Evolutionary conservation across 1,284 basidiomycete species (phyloP).

Genomic region (Austroboletus niveus): DNA sequence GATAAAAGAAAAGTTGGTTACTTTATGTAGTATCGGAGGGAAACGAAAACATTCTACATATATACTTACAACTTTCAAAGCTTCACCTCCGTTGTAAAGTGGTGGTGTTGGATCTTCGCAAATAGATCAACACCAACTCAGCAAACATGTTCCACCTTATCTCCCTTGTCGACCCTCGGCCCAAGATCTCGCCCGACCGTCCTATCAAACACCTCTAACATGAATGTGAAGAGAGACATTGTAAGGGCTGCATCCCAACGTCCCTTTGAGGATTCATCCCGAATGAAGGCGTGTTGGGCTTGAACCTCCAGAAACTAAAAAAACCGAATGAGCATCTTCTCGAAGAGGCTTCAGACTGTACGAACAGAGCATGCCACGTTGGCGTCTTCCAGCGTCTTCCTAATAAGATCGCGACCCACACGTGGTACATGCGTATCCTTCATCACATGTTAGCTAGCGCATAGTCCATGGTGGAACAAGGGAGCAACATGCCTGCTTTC

Average conservation of each 20-base stretch:
- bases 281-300: slow-evolving; percentile 92
- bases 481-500: slow-evolving; percentile 67
- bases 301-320: slow-evolving; percentile 86
- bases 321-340: not conserved
- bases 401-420: slow-evolving; percentile 78
- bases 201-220: slow-evolving; percentile 93
- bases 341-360: slow-evolving; percentile 6
- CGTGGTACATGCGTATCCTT: slow-evolving; percentile 89
- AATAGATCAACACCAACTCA: not conserved
- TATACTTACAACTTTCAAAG: too few relatives aligned
- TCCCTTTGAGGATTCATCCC: slow-evolving; percentile 87
- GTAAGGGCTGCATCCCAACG: slow-evolving; percentile 92
- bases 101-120: too few relatives aligned
- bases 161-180: slow-evolving; percentile 45
- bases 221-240: slow-evolving; percentile 74
- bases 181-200: slow-evolving; percentile 84
- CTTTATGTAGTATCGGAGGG: too few relatives aligned
- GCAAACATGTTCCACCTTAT: slow-evolving; percentile 65
- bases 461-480: not conserved
- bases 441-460: slow-evolving; percentile 2
- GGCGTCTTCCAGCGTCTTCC: slow-evolving; percentile 78
- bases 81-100: too few relatives aligned
- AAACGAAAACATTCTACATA: too few relatives aligned
- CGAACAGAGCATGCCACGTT: slow-evolving; percentile 67
- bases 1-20: too few relatives aligned